A percentile compares a stretch with the other conserved stretches of the same genome.
phyloP scores from a whole-genome alignment of 2,329 filamentous ascomycete species.

The Didymellaceae sp. region DNA sequence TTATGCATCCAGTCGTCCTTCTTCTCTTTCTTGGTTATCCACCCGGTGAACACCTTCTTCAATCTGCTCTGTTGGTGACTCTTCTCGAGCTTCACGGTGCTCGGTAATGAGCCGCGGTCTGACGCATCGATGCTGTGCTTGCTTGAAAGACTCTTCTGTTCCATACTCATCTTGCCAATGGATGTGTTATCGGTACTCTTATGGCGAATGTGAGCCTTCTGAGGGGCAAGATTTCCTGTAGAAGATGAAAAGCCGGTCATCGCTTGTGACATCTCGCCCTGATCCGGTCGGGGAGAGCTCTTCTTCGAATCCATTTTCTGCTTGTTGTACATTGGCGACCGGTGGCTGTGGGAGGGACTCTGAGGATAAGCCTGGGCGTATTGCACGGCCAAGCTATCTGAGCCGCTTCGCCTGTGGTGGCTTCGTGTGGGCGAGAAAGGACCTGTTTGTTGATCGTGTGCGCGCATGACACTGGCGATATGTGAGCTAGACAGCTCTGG shows the following conservation, averaged over 20 bases:
- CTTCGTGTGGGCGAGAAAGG: constrained; percentile 36
- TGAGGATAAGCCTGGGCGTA: constrained; percentile 28
- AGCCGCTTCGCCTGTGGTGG: constrained; percentile 40
- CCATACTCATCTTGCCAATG: too few relatives aligned
- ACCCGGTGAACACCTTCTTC: constrained; percentile 44
- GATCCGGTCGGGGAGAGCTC: constrained; percentile 16
- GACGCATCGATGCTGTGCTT: constrained; percentile 38
- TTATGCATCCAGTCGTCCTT: constrained; percentile 52
- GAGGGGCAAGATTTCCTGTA: constrained; percentile 24
- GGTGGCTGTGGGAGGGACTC: constrained; percentile 16
- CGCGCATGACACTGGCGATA: constrained; percentile 47
- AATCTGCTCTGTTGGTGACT: constrained; percentile 43
- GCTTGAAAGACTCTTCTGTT: too few relatives aligned
- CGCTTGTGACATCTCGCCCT: constrained; percentile 20
- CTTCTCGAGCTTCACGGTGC: constrained; percentile 28
- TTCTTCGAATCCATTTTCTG: constrained; percentile 22
- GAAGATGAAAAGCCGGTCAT: constrained; percentile 37
- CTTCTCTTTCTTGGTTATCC: constrained; percentile 48
- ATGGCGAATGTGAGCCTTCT: constrained; percentile 25
- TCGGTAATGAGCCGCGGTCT: constrained; percentile 17
- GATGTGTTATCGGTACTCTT: constrained; percentile 23
- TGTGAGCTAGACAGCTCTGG: constrained; percentile 35
- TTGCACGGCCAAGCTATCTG: constrained; percentile 37
- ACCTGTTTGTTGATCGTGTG: constrained; percentile 37
- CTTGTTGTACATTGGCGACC: constrained; percentile 25